phyloP scores from a whole-genome alignment of 352 stramenopile species.

The Phytopythium litorale region DNA sequence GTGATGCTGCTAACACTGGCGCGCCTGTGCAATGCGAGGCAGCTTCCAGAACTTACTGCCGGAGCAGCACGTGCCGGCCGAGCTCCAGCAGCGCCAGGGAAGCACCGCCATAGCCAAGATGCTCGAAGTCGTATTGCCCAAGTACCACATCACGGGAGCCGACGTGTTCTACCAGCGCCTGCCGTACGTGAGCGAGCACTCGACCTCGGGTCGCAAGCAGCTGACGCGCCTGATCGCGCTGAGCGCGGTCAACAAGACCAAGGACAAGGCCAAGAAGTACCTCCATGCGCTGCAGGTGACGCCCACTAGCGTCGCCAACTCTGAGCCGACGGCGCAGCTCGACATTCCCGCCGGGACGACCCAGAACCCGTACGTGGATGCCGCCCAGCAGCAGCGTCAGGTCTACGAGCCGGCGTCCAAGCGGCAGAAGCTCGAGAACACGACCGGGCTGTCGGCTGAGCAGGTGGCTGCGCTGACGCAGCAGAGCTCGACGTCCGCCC shows the following conservation, averaged over 20 bases:
- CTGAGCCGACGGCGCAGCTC: constrained; percentile 25
- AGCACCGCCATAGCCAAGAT: constrained; percentile 25
- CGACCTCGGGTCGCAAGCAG: constrained; percentile 39
- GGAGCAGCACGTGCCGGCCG: constrained; percentile 49
- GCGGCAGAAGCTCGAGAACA: constrained; percentile 30
- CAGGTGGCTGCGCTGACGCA: constrained; percentile 63
- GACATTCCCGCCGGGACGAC: constrained; percentile 72
- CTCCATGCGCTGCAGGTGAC: constrained; percentile 71
- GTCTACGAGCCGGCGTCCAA: constrained; percentile 31
- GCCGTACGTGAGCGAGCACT: constrained; percentile 67
- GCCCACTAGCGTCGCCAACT: constrained; percentile 22
- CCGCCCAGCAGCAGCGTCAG: constrained; percentile 8
- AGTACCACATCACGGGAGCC: constrained; percentile 68
- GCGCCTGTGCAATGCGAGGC: neutral
- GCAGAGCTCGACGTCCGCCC: constrained; percentile 27
- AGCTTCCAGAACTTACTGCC: constrained; percentile 55
- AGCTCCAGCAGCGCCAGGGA: constrained; percentile 33
- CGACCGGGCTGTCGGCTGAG: constrained; percentile 44
- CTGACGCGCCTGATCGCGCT: constrained; percentile 73
- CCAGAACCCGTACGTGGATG: constrained; percentile 61
- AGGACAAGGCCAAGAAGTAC: constrained; percentile 80
- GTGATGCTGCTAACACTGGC: constrained; percentile 9
- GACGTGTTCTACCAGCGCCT: constrained; percentile 77
- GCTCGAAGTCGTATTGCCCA: constrained; percentile 47
- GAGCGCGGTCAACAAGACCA: constrained; percentile 45